phyloP scores from a whole-genome alignment of 768 basidiomycete genomes.

The Chiua virens region DNA sequence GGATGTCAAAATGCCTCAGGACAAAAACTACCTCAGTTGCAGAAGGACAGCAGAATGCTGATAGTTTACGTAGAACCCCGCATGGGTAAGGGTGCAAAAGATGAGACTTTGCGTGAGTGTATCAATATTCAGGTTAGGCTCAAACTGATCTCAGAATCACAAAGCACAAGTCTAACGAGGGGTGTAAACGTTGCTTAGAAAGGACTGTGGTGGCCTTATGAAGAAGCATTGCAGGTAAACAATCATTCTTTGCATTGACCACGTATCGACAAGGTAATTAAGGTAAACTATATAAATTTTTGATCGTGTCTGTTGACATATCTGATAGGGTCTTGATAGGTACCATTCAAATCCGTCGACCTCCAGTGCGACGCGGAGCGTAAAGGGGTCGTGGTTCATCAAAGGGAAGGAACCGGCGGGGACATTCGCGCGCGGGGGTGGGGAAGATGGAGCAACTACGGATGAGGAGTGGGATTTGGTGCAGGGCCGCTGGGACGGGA shows the following conservation, averaged over 20 bases:
- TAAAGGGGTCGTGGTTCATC: conserved; percentile 93
- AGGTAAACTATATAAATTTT: no score
- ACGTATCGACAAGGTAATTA: no score
- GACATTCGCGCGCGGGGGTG: conserved; percentile 84
- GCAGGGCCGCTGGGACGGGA: conserved; percentile 78
- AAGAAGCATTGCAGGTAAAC: background rate
- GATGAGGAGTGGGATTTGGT: conserved; percentile 80
- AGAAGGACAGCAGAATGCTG: background rate
- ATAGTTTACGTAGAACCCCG: background rate
- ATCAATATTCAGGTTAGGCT: background rate
- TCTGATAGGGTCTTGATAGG: background rate
- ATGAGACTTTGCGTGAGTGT: no score
- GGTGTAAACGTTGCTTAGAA: background rate
- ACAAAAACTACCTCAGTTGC: background rate
- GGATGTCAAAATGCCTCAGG: background rate
- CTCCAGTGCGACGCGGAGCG: conserved; percentile 79
- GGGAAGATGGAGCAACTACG: conserved; percentile 90
- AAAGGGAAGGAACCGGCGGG: conserved; percentile 80
- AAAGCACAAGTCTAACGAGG: background rate
- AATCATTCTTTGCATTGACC: no score
- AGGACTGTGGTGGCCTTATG: background rate
- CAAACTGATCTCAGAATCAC: background rate
- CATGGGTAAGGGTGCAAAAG: background rate
- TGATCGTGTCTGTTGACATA: background rate
- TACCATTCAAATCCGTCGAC: conserved; percentile 36